A percentile compares a stretch with the other conserved stretches of the same genome.
Conservation (phyloP, 305 asterid species). For the Andrographis paniculata region DNA sequence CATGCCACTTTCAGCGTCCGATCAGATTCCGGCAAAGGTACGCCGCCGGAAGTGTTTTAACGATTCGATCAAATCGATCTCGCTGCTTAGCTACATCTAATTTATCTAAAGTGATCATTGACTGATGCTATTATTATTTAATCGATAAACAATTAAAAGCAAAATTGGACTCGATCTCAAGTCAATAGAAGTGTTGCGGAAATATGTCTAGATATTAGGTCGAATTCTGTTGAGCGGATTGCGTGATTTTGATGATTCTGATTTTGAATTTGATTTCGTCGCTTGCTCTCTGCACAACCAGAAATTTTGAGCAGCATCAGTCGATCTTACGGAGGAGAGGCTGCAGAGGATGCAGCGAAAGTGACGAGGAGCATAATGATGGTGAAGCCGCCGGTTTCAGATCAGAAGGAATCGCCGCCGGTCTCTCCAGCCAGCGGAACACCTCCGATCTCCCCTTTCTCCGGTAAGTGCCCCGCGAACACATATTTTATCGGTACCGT, state of each 20-base stretch:
- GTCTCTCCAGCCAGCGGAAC: constrained; percentile 85
- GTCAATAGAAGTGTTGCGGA: too few relatives aligned
- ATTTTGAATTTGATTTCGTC: not conserved
- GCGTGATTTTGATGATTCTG: not conserved
- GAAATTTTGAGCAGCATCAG: constrained; percentile 29
- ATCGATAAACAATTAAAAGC: too few relatives aligned
- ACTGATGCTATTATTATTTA: too few relatives aligned
- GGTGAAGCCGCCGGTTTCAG: constrained; percentile 48
- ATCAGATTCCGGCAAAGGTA: constrained; percentile 68
- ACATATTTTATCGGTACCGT: too few relatives aligned
- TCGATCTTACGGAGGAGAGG: constrained; percentile 38
- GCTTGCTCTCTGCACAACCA: constrained; percentile 24
- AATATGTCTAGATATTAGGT: too few relatives aligned
- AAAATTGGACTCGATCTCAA: too few relatives aligned
- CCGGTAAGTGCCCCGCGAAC: constrained; percentile 60
- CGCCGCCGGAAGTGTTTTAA: constrained; percentile 26
- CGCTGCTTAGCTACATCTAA: too few relatives aligned
- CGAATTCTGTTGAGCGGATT: too few relatives aligned
- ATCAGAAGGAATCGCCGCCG: constrained; percentile 72
- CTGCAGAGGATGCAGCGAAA: constrained; percentile 41
- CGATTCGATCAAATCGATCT: too few relatives aligned
- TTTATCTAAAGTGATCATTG: too few relatives aligned
- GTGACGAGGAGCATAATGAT: constrained; percentile 95
- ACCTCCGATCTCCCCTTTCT: constrained; percentile 88
- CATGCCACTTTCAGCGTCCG: constrained; percentile 50